Conservation (phyloP, 2,329 filamentous ascomycete species). For the Fusarium sp. region DNA sequence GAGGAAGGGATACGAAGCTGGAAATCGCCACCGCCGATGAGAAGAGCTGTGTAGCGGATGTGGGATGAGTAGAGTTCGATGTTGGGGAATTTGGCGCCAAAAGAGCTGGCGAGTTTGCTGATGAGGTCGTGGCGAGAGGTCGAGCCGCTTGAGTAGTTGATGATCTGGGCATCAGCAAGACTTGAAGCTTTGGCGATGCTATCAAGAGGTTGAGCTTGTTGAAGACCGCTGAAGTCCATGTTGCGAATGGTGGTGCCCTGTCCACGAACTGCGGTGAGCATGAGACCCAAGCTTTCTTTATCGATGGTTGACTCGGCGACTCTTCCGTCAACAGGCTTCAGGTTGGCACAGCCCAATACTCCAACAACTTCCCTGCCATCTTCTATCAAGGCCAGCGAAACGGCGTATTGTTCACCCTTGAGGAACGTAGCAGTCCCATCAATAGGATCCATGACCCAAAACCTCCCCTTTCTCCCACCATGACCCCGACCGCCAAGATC, state of each 20-base stretch:
- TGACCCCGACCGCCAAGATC: conserved; percentile 63
- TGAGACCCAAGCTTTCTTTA: conserved; percentile 48
- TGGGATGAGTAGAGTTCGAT: conserved; percentile 55
- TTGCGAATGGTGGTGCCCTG: conserved; percentile 46
- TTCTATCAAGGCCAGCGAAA: conserved; percentile 68
- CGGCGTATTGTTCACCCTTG: conserved; percentile 69
- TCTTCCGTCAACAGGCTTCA: conserved; percentile 54
- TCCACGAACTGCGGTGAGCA: conserved; percentile 50
- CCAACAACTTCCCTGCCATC: conserved; percentile 67
- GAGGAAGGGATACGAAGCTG: conserved; percentile 48
- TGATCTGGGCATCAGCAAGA: conserved; percentile 46
- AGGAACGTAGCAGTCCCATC: conserved; percentile 74
- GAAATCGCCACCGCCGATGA: conserved; percentile 51
- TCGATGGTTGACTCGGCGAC: conserved; percentile 50
- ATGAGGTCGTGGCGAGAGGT: conserved; percentile 49
- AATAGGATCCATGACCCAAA: conserved; percentile 74
- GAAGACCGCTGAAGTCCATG: conserved; percentile 38
- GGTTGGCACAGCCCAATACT: conserved; percentile 71
- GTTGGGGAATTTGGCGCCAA: conserved; percentile 50
- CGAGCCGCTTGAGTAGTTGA: conserved; percentile 49
- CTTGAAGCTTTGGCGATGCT: conserved; percentile 33
- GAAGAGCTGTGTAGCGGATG: conserved; percentile 52
- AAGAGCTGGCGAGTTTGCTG: conserved; percentile 41
- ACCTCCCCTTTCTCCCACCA: conserved; percentile 51
- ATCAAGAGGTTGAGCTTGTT: conserved; percentile 33